Conservation (phyloP, 1,284 basidiomycete species). For the Ustilago xerochloae region DNA sequence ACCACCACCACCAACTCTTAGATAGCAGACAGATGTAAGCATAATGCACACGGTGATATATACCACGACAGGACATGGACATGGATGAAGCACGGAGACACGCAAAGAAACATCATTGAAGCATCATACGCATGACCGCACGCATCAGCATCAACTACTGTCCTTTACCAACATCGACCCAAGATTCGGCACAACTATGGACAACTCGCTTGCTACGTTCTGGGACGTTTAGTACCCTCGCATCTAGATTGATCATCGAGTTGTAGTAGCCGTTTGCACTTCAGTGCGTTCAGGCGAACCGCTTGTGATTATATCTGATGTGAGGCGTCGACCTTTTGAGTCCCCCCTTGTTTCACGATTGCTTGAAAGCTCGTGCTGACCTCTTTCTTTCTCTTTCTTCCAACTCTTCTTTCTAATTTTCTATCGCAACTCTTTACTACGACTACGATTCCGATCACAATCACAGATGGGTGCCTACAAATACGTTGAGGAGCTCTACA, state of each 20-base stretch:
- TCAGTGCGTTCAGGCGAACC: constrained; percentile 28
- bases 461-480: constrained; percentile 79
- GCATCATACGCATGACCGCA: not conserved
- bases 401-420: not conserved
- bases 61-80: not conserved
- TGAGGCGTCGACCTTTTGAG: constrained; percentile 50
- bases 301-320: constrained; percentile 11
- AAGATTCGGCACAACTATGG: not conserved
- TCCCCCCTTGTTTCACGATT: constrained; percentile 43
- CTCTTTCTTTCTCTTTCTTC: constrained; percentile 4
- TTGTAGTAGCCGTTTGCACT: too few species aligned
- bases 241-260: constrained; percentile 7
- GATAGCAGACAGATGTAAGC: constrained; percentile 11
- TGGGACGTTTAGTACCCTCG: constrained; percentile 48
- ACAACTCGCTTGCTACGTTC: constrained; percentile 12
- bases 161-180: not conserved
- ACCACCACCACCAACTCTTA: not conserved
- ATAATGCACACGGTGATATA: not conserved
- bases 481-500: constrained; percentile 88
- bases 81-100: not conserved
- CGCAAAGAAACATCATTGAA: not conserved
- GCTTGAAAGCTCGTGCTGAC: constrained; percentile 57
- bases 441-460: not conserved
- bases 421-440: not conserved
- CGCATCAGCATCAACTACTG: not conserved